Conservation (phyloP, 306 rosid species). For the Argentina anserina region DNA sequence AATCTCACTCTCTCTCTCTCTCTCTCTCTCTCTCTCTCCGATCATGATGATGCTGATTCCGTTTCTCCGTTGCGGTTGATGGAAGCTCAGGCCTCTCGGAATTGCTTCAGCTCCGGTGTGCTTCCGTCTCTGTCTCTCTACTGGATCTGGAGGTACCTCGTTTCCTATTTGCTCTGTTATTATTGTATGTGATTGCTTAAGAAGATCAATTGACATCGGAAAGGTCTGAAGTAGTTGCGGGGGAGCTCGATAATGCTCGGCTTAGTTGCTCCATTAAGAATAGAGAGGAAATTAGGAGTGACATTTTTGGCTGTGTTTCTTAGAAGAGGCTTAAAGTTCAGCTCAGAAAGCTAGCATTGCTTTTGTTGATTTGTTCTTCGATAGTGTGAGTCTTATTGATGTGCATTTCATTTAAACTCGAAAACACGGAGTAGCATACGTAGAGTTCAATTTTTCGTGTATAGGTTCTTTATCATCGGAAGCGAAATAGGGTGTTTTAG, state of each 20-base stretch:
- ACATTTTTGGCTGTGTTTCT: not conserved
- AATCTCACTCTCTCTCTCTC: no score
- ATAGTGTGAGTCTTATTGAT: not conserved
- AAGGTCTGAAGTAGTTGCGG: not conserved
- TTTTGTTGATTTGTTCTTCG: not conserved
- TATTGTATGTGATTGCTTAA: not conserved
- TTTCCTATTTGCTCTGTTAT: not conserved
- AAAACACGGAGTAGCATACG: not conserved
- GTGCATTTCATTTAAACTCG: not conserved
- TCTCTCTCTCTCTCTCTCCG: no score
- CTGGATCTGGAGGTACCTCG: constrained; percentile 31
- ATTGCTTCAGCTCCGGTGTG: not conserved
- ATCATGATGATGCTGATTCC: not conserved
- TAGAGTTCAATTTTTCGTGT: not conserved
- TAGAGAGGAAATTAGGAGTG: not conserved
- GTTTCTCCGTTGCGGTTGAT: not conserved
- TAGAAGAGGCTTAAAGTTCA: not conserved
- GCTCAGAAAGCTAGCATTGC: constrained; percentile 5
- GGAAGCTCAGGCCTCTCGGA: constrained; percentile 12
- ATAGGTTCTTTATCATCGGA: not conserved
- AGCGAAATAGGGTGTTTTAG: not conserved
- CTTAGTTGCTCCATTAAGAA: not conserved
- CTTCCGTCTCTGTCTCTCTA: not conserved
- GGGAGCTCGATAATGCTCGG: not conserved
- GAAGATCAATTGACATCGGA: not conserved